Evolutionary conservation across 1,284 basidiomycete species (phyloP).

Genomic region (Rhodotorula glutinis): DNA sequence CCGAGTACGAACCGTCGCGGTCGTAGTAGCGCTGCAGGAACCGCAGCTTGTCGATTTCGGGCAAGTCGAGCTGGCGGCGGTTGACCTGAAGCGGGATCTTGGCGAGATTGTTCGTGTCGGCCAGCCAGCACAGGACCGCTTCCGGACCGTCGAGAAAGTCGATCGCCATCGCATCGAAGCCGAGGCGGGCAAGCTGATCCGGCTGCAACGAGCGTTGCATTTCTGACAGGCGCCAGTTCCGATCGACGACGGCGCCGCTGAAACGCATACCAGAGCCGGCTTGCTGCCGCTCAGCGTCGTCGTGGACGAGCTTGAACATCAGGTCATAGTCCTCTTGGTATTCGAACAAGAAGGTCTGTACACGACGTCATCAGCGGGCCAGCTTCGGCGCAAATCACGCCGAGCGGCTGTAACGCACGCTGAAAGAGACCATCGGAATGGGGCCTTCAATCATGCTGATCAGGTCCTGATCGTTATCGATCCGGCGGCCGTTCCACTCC

Average conservation of each 20-base stretch:
- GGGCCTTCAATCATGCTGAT: slow-evolving; percentile 73
- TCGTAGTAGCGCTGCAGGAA: slow-evolving; percentile 31
- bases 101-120: slow-evolving; percentile 17
- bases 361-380: background rate
- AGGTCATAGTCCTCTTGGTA: slow-evolving; percentile 74
- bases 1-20: slow-evolving; percentile 21
- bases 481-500: slow-evolving; percentile 40
- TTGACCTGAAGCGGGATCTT: slow-evolving; percentile 20
- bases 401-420: slow-evolving; percentile 53
- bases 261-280: slow-evolving; percentile 39
- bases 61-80: background rate
- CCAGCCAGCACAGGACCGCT: slow-evolving; percentile 51
- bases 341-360: slow-evolving; percentile 79
- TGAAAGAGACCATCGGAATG: slow-evolving; percentile 61
- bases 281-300: slow-evolving; percentile 66
- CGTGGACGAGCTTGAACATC: slow-evolving; percentile 58
- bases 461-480: slow-evolving; percentile 47
- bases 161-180: slow-evolving; percentile 79
- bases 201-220: slow-evolving; percentile 56
- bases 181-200: slow-evolving; percentile 61
- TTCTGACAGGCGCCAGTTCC: slow-evolving; percentile 5
- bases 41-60: background rate
- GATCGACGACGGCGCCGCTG: slow-evolving; percentile 45
- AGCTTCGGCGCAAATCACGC: background rate
- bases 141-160: slow-evolving; percentile 60